phyloP scores from a whole-genome alignment of 1,139 yeast species.

The Taphrina flavorubra region DNA sequence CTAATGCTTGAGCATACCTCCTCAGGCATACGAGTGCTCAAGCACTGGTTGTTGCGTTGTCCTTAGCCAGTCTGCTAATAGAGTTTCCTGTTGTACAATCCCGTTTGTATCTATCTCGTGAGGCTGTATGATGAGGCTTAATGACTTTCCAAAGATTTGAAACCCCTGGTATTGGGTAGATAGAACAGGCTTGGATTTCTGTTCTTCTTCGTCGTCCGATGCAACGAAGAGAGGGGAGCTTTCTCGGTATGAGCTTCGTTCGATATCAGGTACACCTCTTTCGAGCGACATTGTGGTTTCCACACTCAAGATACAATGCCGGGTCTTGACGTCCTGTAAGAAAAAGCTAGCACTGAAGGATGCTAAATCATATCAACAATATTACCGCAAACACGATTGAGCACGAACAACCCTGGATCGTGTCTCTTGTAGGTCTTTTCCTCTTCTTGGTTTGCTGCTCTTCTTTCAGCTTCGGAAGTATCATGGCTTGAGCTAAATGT shows the following conservation, averaged over 20 bases:
- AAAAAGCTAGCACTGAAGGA: constrained; percentile 36
- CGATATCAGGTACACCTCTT: not conserved
- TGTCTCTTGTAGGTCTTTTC: constrained; percentile 34
- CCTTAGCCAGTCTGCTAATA: constrained; percentile 14
- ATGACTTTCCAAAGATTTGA: constrained; percentile 22
- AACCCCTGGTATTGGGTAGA: constrained; percentile 30
- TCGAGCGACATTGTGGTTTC: constrained; percentile 1
- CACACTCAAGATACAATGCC: constrained; percentile 24
- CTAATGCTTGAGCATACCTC: too few relatives aligned
- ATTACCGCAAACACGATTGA: not conserved
- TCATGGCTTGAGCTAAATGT: constrained; percentile 22
- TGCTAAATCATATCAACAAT: constrained; percentile 1
- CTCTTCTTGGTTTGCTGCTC: constrained; percentile 26
- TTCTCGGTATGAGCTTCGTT: not conserved
- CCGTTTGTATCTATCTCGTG: not conserved
- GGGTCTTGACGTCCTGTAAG: constrained; percentile 19
- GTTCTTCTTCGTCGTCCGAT: constrained; percentile 28
- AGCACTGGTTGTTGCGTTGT: constrained; percentile 20
- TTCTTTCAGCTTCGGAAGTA: constrained; percentile 39
- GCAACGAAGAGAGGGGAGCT: constrained; percentile 33
- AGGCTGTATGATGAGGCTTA: constrained; percentile 11
- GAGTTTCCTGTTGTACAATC: not conserved
- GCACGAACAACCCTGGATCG: constrained; percentile 23
- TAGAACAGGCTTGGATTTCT: constrained; percentile 22
- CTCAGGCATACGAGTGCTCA: not conserved